Conservation (phyloP, 2,329 filamentous ascomycete species). For the Triangularia setosa region DNA sequence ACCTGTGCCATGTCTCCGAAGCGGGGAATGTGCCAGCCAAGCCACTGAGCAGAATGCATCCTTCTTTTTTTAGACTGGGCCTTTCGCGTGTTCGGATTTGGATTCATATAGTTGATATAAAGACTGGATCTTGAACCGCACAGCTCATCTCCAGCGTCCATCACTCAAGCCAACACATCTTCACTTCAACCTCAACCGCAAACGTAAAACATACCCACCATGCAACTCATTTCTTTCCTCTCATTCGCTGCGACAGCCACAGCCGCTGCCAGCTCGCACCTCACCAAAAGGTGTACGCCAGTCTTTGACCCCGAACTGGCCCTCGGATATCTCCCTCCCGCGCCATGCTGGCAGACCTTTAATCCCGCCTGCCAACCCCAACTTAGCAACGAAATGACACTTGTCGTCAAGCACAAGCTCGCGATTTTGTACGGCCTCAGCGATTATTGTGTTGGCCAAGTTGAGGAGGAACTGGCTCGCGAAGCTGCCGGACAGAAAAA, state of each 20-base stretch:
- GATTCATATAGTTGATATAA: neutral
- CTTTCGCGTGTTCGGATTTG: neutral
- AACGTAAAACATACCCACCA: neutral
- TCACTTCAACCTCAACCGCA: neutral
- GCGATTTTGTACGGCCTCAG: slow-evolving; percentile 25
- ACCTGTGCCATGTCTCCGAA: neutral
- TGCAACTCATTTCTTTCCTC: slow-evolving; percentile 2
- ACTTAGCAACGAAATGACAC: slow-evolving; percentile 22
- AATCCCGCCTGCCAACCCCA: slow-evolving; percentile 24
- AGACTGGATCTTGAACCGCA: neutral
- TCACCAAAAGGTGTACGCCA: slow-evolving; percentile 27
- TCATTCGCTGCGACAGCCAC: neutral
- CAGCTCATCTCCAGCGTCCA: neutral
- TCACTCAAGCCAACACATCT: neutral
- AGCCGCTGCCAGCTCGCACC: neutral
- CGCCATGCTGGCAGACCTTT: slow-evolving; percentile 29
- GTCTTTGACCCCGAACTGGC: slow-evolving; percentile 20
- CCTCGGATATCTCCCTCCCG: slow-evolving; percentile 26
- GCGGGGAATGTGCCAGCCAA: neutral
- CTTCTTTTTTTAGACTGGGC: neutral
- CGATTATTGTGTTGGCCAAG: slow-evolving; percentile 21
- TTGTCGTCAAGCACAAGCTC: slow-evolving; percentile 21
- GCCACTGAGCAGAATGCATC: neutral
- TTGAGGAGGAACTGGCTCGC: slow-evolving; percentile 26
- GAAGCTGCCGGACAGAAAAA: slow-evolving; percentile 24